Evolutionary conservation across 2,329 filamentous ascomycete genomes (phyloP).

Genomic region (Fusarium tjaetaba): DNA sequence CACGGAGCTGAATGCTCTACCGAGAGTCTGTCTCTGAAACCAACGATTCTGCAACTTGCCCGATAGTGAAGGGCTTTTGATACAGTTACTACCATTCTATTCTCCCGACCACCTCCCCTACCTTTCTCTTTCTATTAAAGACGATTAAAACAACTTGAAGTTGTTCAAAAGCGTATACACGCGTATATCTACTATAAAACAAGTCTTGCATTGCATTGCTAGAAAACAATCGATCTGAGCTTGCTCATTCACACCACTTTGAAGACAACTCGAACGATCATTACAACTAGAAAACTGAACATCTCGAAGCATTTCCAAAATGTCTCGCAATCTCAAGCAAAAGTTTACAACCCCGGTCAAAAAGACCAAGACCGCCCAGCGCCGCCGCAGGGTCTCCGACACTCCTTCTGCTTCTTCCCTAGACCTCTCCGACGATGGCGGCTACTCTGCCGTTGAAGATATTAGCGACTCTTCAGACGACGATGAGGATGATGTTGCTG

Average conservation of each 20-base stretch:
- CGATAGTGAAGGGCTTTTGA: conserved; percentile 44
- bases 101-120: neutral
- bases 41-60: conserved; percentile 46
- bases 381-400: conserved; percentile 60
- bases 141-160: conserved; percentile 4
- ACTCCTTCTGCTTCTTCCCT: conserved; percentile 64
- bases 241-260: neutral
- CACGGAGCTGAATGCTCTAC: conserved; percentile 49
- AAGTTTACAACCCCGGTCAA: conserved; percentile 58
- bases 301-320: conserved; percentile 41
- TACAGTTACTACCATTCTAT: conserved; percentile 10
- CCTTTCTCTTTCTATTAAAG: neutral
- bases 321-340: conserved; percentile 65
- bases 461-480: conserved; percentile 81
- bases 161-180: neutral
- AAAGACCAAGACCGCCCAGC: conserved; percentile 54
- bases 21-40: conserved; percentile 54
- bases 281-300: neutral
- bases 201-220: neutral
- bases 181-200: neutral
- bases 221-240: neutral
- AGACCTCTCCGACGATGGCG: conserved; percentile 74
- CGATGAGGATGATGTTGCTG: conserved; percentile 80
- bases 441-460: conserved; percentile 80
- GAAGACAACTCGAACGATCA: neutral